Evolutionary conservation across 2,329 filamentous ascomycete species (phyloP).

Genomic region (Penicillium sclerotiorum): DNA sequence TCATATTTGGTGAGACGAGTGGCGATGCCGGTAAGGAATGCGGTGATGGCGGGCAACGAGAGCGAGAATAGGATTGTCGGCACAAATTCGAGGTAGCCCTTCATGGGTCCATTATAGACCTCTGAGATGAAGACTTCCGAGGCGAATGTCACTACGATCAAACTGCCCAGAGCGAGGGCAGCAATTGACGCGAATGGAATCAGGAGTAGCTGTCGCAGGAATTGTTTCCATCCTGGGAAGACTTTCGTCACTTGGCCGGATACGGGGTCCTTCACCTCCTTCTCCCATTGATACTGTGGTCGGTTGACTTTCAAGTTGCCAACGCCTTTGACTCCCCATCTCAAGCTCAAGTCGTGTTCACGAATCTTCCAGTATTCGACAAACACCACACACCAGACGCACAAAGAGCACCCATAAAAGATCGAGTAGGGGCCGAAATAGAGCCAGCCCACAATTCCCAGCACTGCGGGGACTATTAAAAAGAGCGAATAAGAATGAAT

Average conservation of each 20-base stretch:
- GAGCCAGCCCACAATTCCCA: constrained; percentile 77
- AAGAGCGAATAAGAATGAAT: constrained; percentile 88
- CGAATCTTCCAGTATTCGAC: constrained; percentile 97
- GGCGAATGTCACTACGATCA: constrained; percentile 85
- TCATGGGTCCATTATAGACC: constrained; percentile 86
- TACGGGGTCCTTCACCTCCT: constrained; percentile 73
- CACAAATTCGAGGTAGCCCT: constrained; percentile 79
- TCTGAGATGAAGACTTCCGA: constrained; percentile 96
- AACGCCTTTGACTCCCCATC: constrained; percentile 87
- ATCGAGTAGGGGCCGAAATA: constrained; percentile 83
- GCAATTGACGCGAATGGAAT: constrained; percentile 82
- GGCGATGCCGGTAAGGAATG: constrained; percentile 74
- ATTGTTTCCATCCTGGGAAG: constrained; percentile 74
- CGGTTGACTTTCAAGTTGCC: constrained; percentile 78
- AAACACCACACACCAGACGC: constrained; percentile 85
- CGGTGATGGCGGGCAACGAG: constrained; percentile 75
- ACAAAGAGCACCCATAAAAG: constrained; percentile 75
- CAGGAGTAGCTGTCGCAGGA: constrained; percentile 76
- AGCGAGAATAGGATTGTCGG: constrained; percentile 86
- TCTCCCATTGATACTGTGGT: constrained; percentile 77
- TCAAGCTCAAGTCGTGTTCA: constrained; percentile 79
- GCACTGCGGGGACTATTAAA: constrained; percentile 75
- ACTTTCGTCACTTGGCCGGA: constrained; percentile 77
- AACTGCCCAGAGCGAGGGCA: constrained; percentile 69
- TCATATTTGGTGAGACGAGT: constrained; percentile 78